Base-by-base conservation (phyloP, 148 eudicot species). In the Chenopodium album region DNA sequence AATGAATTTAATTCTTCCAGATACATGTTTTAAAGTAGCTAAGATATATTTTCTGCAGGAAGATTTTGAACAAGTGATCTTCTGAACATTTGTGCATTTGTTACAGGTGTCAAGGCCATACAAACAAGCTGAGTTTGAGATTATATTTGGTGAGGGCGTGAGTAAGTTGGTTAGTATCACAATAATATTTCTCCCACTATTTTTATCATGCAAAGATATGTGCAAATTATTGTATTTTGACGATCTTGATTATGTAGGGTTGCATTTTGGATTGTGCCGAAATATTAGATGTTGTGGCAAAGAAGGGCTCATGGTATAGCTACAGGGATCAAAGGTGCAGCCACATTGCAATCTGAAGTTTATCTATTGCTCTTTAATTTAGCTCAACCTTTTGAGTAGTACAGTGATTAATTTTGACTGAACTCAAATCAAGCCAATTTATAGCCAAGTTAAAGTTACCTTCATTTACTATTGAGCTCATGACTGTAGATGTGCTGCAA, bases 91-190 rank as follows among this genome's bases (percentile, higher is more conserved):
- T 60, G n/a, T 81, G 47, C 46, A 77, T 54, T 52, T 76, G 68
- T 85, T 79, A 46, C 84, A 95, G 98, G 98, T 95, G 50, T 95
- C 98, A 71, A 91, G 98, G 87, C 98, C 98, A 44, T 95, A 95
- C 91, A 95, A 91, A 85, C 98, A 95, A 85, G 98, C 98, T 71
- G 98, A 95, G 82, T 92, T 95, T 87, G 98, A 95, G 83, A 95
- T 95, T 81, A 92, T 89, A 76, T 95, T 95, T 86, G 98, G 98
- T 22, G 97, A 95, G 83, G 98, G 98, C 80, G 98, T 92, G 81
- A 90, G 97, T 89, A 88, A 93, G 78, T 87, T 95, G 98, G 98
- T 95, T 28, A 71, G 97, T 89, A 64, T 81, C 54, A 44, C 80
- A 59, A 32, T 71, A 26, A 50, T 62, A 66, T 76, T 78, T 23